These are phyloP conservation scores for Chlorociboria aeruginascens DNA, from an alignment of 495 filamentous ascomycete genomes.

Conservation along the genomic window DNA sequence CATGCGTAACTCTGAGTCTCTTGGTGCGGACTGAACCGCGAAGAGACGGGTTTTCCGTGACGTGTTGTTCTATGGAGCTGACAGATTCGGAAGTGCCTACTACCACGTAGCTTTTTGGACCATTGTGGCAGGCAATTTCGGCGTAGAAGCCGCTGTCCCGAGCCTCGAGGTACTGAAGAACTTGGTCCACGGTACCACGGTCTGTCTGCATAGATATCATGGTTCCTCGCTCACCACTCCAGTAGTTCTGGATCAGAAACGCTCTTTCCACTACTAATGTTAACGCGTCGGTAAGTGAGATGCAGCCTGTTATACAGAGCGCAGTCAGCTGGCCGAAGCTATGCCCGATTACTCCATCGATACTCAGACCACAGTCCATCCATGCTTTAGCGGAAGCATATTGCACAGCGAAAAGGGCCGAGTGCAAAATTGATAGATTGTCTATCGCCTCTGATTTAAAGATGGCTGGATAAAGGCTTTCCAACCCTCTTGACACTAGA, in stretches of 20 bases:
- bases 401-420: conserved; percentile 33
- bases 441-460: conserved; percentile 23
- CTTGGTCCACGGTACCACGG: background rate
- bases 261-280: conserved; percentile 32
- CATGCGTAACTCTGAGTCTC: conserved; percentile 29
- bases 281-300: conserved; percentile 27
- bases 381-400: conserved; percentile 34
- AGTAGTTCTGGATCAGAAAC: conserved; percentile 28
- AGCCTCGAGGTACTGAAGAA: background rate
- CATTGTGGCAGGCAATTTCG: conserved; percentile 33
- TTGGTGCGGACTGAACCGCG: conserved; percentile 8
- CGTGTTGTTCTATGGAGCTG: conserved; percentile 8
- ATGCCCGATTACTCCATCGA: conserved; percentile 35
- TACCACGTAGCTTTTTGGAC: conserved; percentile 22
- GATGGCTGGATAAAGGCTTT: conserved; percentile 28
- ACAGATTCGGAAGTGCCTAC: conserved; percentile 21
- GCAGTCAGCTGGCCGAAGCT: conserved; percentile 38
- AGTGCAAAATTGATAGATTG: conserved; percentile 31
- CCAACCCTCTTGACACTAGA: no score
- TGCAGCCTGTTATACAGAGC: conserved; percentile 25
- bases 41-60: no score
- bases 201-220: conserved; percentile 27
- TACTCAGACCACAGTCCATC: conserved; percentile 31
- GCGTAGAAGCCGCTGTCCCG: conserved; percentile 12
- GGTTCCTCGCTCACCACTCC: conserved; percentile 34